Base-by-base conservation (phyloP, 495 filamentous ascomycete species). In the Aspergillus avenaceus region DNA sequence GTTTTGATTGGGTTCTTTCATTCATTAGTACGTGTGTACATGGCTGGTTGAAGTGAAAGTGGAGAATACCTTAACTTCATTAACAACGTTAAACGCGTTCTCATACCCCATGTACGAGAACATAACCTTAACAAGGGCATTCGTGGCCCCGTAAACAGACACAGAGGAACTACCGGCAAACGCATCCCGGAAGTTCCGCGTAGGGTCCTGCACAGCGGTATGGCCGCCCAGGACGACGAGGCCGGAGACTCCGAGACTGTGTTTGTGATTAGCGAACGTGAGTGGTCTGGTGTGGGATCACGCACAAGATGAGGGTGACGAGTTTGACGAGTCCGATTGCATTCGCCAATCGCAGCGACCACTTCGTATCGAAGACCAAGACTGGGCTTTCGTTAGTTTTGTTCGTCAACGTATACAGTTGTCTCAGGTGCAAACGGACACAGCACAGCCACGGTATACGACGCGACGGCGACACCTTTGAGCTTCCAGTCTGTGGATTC, bases 31-130 rank as follows among this genome's bases (percentile, higher is more conserved):
- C n/a, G n/a, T n/a, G n/a, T n/a, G n/a, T n/a, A n/a, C n/a, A n/a
- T n/a, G n/a, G n/a, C n/a, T n/a, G n/a, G n/a, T n/a, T n/a, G n/a
- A n/a, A n/a, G n/a, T n/a, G n/a, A n/a, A n/a, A n/a, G n/a, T 7
- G 21, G 13, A 45, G 19, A 53, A 47, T 37, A 78, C 73, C 61
- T 77, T 81, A 49, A 86, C 76, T 62, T 87, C 84, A 49, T 84
- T 84, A 34, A 84, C 80, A 13, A 87, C 67, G 45, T 80, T 79
- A 56, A 85, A 85, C 0, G 83, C 80, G 54, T 86, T 85, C 9
- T 63, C 59, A 41, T 79, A 87, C 0, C 84, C 83, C 1, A 69
- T 56, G 53, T 85, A 87, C 0, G 83, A 77, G 51, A 84, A 86
- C 29, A 84, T 75, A 25, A 87, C 75, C 43, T 80, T 81, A 48